These are phyloP conservation scores for Agaricus blazei DNA, from an alignment of 768 basidiomycete species.

Conservation along the genomic window DNA sequence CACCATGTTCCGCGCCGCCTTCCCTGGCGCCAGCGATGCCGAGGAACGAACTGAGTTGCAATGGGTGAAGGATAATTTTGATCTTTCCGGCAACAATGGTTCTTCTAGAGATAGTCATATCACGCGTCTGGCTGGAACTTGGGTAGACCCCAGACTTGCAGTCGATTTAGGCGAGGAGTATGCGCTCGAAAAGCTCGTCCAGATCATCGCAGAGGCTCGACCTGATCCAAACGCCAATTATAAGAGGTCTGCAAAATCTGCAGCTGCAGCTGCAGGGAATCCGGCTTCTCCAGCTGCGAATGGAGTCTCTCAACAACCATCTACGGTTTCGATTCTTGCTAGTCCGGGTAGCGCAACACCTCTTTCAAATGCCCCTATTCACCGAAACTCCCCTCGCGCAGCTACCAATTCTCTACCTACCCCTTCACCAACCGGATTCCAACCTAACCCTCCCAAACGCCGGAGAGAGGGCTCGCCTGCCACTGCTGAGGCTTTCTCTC, in stretches of 20 bases:
- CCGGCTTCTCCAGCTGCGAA: conserved; percentile 26
- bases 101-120: conserved; percentile 50
- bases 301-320: conserved; percentile 7
- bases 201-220: conserved; percentile 59
- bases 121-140: conserved; percentile 84
- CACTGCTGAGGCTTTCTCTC: conserved; percentile 16
- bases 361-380: background rate
- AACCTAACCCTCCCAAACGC: conserved; percentile 51
- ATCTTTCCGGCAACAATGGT: conserved; percentile 75
- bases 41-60: conserved; percentile 76
- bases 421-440: conserved; percentile 31
- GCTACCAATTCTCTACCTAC: conserved; percentile 34
- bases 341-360: background rate
- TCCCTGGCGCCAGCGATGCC: conserved; percentile 71
- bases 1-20: conserved; percentile 95
- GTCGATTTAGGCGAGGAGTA: conserved; percentile 66
- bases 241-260: conserved; percentile 57
- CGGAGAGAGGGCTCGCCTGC: conserved; percentile 59
- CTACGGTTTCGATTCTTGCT: background rate
- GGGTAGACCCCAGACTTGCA: conserved; percentile 70
- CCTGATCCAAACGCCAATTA: conserved; percentile 80
- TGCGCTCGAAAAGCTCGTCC: conserved; percentile 52
- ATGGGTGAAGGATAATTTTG: conserved; percentile 80
- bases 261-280: conserved; percentile 24
- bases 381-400: conserved; percentile 12